Conservation (phyloP, 2,329 filamentous ascomycete species). For the Drechmeria coniospora region DNA sequence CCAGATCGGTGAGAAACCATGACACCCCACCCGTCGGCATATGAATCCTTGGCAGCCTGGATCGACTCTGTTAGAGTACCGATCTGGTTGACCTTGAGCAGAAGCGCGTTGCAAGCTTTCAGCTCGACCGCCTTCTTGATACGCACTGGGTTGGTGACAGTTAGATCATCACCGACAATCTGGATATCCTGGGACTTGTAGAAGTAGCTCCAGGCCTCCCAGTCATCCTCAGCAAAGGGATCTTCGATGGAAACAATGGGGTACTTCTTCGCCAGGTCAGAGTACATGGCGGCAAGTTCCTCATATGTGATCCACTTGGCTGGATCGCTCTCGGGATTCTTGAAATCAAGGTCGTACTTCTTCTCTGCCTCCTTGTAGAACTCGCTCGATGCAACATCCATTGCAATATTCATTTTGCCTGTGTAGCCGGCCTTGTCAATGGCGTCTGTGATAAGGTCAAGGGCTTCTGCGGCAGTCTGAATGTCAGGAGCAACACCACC, state of each 20-base stretch:
- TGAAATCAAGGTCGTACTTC: slow-evolving; percentile 99
- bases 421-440: slow-evolving; percentile 94
- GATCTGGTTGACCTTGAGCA: slow-evolving; percentile 99
- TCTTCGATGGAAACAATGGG: slow-evolving; percentile 98
- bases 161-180: slow-evolving; percentile 96
- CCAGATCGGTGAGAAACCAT: slow-evolving; percentile 99
- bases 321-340: slow-evolving; percentile 95
- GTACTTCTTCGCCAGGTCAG: slow-evolving; percentile 80
- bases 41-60: slow-evolving; percentile 97
- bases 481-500: slow-evolving; percentile 99
- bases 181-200: slow-evolving; percentile 98
- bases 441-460: slow-evolving; percentile 86
- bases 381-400: slow-evolving; percentile 98
- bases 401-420: slow-evolving; percentile 92
- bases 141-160: slow-evolving; percentile 94
- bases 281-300: slow-evolving; percentile 86
- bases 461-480: slow-evolving; percentile 88
- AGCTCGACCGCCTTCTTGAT: slow-evolving; percentile 99
- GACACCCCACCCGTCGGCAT: slow-evolving; percentile 89
- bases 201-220: slow-evolving; percentile 99
- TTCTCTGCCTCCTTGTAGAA: slow-evolving; percentile 97
- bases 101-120: slow-evolving; percentile 94
- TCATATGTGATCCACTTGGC: slow-evolving; percentile 98
- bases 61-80: slow-evolving; percentile 97
- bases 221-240: slow-evolving; percentile 98